phyloP scores from a whole-genome alignment of 1,284 basidiomycete species.

The Ustilago tritici region DNA sequence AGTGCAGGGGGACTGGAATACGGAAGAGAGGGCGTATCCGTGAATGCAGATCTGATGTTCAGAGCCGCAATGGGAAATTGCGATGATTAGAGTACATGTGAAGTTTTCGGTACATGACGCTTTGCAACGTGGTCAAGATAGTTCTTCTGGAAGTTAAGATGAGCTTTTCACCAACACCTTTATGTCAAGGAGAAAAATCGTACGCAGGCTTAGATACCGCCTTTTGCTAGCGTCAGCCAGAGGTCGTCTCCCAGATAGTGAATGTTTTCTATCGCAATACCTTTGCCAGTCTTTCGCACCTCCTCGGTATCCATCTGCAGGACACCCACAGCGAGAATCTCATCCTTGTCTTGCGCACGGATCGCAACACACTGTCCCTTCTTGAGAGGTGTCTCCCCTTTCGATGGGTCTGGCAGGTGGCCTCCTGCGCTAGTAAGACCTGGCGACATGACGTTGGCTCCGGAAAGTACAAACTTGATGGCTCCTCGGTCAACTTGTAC shows the following conservation, averaged over 20 bases:
- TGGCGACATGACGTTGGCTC: constrained; percentile 75
- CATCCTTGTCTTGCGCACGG: constrained; percentile 94
- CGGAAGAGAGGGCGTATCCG: background rate
- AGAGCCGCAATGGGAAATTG: background rate
- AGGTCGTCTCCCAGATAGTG: constrained; percentile 78
- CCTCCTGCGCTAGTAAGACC: constrained; percentile 94
- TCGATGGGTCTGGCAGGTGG: constrained; percentile 77
- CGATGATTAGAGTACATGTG: background rate
- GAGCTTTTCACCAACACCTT: background rate
- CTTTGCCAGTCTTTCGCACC: constrained; percentile 89
- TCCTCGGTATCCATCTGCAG: constrained; percentile 87
- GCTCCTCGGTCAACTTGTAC: constrained; percentile 95
- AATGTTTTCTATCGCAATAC: constrained; percentile 87
- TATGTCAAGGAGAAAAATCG: background rate
- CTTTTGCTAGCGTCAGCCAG: constrained; percentile 55
- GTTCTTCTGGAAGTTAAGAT: background rate
- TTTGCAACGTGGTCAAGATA: background rate
- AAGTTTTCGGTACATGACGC: background rate
- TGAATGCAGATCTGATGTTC: background rate
- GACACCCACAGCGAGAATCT: constrained; percentile 88
- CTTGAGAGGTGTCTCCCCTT: constrained; percentile 76
- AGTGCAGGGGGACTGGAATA: too few species aligned
- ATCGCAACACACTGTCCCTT: constrained; percentile 84
- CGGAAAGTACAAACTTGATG: constrained; percentile 91
- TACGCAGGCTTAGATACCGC: constrained; percentile 32